Percentiles rank a stretch among this genome's conserved stretches.
Evolutionary conservation across 371 early-diverging fungal species (phyloP).

Genomic region (Mortierella sp.): DNA sequence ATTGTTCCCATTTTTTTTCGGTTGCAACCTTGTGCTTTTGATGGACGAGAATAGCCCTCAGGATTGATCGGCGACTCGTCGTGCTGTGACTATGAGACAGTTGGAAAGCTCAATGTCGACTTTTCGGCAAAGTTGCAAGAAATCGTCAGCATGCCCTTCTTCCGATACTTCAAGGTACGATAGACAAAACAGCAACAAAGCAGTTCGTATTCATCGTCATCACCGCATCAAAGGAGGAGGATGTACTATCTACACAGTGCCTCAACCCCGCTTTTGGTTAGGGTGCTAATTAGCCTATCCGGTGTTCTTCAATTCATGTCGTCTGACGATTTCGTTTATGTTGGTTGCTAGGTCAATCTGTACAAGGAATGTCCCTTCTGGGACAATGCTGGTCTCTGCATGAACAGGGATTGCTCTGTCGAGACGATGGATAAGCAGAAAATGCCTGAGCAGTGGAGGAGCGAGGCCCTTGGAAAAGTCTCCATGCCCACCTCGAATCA

Average conservation of each 20-base stretch:
- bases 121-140: slow-evolving; percentile 74
- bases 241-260: not conserved
- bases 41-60: slow-evolving; percentile 63
- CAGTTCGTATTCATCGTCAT: not conserved
- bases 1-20: not conserved
- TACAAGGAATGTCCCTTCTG: slow-evolving; percentile 95
- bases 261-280: not conserved
- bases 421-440: slow-evolving; percentile 81
- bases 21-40: not conserved
- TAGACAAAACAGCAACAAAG: not conserved
- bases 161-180: slow-evolving; percentile 88
- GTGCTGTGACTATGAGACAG: slow-evolving; percentile 83
- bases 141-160: slow-evolving; percentile 87
- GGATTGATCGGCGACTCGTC: slow-evolving; percentile 86
- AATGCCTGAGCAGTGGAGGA: slow-evolving; percentile 56
- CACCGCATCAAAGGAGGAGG: not conserved
- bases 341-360: slow-evolving; percentile 78
- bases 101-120: slow-evolving; percentile 81
- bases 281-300: not conserved
- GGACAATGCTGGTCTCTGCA: slow-evolving; percentile 87
- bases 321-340: not conserved
- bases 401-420: slow-evolving; percentile 91
- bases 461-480: slow-evolving; percentile 37
- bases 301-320: not conserved
- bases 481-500: slow-evolving; percentile 33